Percentiles rank a stretch among this genome's conserved stretches.
Evolutionary conservation across 2,329 filamentous ascomycete species (phyloP).

Genomic region (Metarhizium album): DNA sequence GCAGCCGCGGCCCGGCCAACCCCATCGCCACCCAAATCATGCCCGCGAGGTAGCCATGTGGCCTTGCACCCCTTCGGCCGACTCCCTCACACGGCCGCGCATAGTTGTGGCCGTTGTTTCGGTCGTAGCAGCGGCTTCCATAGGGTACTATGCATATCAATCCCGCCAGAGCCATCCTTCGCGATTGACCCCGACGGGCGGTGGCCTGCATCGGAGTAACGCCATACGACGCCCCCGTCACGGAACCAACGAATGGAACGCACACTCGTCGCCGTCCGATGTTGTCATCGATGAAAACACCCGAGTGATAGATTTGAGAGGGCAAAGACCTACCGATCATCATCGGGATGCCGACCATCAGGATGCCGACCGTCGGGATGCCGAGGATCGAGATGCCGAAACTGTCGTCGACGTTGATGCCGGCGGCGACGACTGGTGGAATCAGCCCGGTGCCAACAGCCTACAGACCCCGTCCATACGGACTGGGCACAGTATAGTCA

Average conservation of each 20-base stretch:
- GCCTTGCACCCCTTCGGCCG: slow-evolving; percentile 37
- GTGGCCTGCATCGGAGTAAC: slow-evolving; percentile 52
- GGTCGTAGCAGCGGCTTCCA: slow-evolving; percentile 43
- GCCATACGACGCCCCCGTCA: slow-evolving; percentile 43
- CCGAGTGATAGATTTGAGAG: no score
- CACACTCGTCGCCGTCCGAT: slow-evolving; percentile 28
- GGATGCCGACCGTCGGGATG: no score
- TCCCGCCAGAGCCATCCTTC: slow-evolving; percentile 17
- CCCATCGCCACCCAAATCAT: slow-evolving; percentile 16
- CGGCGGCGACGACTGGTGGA: slow-evolving; percentile 41
- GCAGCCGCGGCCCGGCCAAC: slow-evolving; percentile 1
- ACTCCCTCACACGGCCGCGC: slow-evolving; percentile 43
- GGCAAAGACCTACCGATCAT: slow-evolving; percentile 20
- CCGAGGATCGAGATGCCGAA: slow-evolving; percentile 23
- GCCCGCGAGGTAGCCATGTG: slow-evolving; percentile 31
- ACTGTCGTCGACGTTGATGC: slow-evolving; percentile 27
- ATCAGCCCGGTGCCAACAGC: slow-evolving; percentile 28
- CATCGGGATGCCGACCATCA: no score
- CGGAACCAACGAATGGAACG: slow-evolving; percentile 25
- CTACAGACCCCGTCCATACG: slow-evolving; percentile 31
- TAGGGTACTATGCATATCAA: slow-evolving; percentile 48
- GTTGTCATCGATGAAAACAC: slow-evolving; percentile 35
- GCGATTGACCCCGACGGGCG: slow-evolving; percentile 16
- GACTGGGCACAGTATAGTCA: slow-evolving; percentile 70
- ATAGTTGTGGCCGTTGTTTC: slow-evolving; percentile 46